phyloP scores from a whole-genome alignment of 345 rosid species.

The Arabidopsis suecica region DNA sequence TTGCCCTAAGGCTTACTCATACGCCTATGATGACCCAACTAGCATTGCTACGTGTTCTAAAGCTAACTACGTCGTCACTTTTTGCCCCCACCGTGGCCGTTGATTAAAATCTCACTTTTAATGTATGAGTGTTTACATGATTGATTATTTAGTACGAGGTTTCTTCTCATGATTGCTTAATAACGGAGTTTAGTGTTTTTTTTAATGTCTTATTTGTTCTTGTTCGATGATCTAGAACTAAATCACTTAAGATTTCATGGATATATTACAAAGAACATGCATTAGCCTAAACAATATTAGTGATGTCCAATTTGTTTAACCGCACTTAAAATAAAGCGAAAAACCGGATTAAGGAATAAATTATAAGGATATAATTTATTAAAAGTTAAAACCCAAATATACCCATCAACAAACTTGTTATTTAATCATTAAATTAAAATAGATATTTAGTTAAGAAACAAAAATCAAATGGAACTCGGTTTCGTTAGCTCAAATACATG shows the following conservation, averaged over 20 bases:
- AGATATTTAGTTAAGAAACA: not conserved
- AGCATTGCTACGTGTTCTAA: slow-evolving; percentile 49
- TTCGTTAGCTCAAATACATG: not conserved
- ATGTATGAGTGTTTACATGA: not conserved
- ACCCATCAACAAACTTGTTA: not conserved
- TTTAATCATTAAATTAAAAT: not conserved
- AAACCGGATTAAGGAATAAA: not conserved
- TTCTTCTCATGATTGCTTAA: not conserved
- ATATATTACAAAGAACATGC: slow-evolving; percentile 1
- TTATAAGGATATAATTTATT: too few relatives aligned
- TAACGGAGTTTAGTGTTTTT: not conserved
- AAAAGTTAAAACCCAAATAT: not conserved
- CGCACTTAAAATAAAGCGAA: not conserved
- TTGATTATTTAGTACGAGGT: slow-evolving; percentile 15
- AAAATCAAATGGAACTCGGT: not conserved
- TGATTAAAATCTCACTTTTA: slow-evolving; percentile 15
- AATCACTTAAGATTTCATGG: not conserved
- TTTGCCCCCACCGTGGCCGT: slow-evolving; percentile 47
- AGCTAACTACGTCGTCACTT: slow-evolving; percentile 51
- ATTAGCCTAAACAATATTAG: not conserved
- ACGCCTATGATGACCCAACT: slow-evolving; percentile 59
- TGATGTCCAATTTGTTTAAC: not conserved
- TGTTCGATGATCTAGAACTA: not conserved
- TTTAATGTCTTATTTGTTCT: not conserved
- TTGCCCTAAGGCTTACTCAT: slow-evolving; percentile 56